Percentiles rank a stretch among this genome's conserved stretches.
These are phyloP conservation scores for Kingdonia uniflora DNA, from an alignment of 164 flowering plant species.

Conservation along the genomic window DNA sequence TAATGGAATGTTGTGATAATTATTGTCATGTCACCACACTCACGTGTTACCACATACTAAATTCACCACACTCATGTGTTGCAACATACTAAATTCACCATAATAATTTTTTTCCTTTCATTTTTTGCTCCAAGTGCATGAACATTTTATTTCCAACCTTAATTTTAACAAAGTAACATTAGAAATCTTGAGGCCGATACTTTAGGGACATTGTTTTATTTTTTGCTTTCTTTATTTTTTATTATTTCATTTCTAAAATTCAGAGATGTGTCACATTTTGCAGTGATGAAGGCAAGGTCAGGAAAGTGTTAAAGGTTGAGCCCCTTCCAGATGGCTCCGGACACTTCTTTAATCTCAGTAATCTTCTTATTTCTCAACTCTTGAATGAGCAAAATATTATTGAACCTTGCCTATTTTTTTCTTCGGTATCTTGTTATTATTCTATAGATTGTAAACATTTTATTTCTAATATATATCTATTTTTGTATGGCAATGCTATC, in stretches of 20 bases:
- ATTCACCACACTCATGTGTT: too few species aligned
- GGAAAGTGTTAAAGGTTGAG: slow-evolving; percentile 87
- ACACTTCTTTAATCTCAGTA: slow-evolving; percentile 91
- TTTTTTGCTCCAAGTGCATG: too few species aligned
- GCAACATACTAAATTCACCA: too few species aligned
- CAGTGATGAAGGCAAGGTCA: slow-evolving; percentile 90
- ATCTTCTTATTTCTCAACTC: slow-evolving; percentile 14
- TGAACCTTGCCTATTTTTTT: not conserved
- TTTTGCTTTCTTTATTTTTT: not conserved
- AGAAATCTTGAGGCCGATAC: not conserved
- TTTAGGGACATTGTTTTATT: not conserved
- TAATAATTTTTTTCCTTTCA: too few species aligned
- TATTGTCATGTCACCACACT: too few species aligned
- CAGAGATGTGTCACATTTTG: slow-evolving; percentile 16
- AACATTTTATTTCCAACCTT: too few species aligned
- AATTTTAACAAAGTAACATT: too few species aligned
- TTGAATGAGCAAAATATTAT: not conserved
- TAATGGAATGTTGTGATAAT: too few species aligned
- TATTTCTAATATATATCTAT: too few species aligned
- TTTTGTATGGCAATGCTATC: too few species aligned
- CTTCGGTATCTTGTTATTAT: not conserved
- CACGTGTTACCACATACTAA: too few species aligned
- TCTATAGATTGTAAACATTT: too few species aligned
- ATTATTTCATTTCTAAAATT: slow-evolving; percentile 1
- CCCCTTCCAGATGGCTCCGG: slow-evolving; percentile 97